phyloP scores from a whole-genome alignment of 2,329 filamentous ascomycete species.

The Beauveria pseudobassiana region DNA sequence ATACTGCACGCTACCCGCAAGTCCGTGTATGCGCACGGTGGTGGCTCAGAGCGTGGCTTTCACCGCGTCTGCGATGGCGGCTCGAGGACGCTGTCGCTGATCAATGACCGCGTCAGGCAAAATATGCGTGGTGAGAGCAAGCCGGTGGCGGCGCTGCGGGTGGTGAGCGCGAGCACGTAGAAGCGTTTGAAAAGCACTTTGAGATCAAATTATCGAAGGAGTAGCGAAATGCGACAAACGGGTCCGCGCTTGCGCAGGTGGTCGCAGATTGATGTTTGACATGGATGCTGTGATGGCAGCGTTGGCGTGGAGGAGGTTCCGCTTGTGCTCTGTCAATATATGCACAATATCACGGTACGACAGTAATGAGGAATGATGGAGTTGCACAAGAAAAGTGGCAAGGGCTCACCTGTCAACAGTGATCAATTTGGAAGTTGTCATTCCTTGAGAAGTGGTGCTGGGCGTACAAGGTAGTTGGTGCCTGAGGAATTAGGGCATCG shows the following conservation, averaged over 20 bases:
- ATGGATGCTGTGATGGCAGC: background rate
- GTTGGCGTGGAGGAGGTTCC: background rate
- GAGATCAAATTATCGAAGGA: background rate
- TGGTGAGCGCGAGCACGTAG: background rate
- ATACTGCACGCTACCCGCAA: slow-evolving; percentile 4
- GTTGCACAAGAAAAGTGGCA: too few relatives aligned
- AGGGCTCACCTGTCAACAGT: too few relatives aligned
- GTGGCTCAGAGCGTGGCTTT: slow-evolving; percentile 2
- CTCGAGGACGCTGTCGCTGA: background rate
- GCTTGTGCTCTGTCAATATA: background rate
- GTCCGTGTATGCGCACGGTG: background rate
- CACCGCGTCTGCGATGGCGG: background rate
- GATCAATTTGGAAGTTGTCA: too few relatives aligned
- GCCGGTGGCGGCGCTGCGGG: background rate
- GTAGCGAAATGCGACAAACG: background rate
- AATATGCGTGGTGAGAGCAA: background rate
- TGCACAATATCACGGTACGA: background rate
- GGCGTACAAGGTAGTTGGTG: background rate
- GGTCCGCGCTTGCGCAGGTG: background rate
- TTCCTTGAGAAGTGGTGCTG: background rate
- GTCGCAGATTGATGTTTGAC: background rate
- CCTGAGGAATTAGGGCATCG: background rate
- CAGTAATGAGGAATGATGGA: background rate
- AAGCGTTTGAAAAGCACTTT: background rate
- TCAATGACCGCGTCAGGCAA: background rate